Base-by-base conservation (phyloP, 306 rosid genomes). In the Adenanthera pavonina region DNA sequence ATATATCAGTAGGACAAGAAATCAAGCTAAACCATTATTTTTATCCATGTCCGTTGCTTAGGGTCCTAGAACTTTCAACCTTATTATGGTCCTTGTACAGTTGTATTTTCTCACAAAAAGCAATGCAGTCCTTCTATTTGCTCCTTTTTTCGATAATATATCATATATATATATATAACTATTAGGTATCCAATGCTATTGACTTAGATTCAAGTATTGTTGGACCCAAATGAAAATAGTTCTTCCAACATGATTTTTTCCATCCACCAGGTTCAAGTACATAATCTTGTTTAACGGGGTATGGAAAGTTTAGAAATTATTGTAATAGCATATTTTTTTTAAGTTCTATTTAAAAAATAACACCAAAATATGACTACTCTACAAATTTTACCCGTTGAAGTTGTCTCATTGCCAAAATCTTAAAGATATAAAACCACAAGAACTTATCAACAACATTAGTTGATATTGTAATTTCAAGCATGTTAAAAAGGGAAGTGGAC, bases 61-160 rank as follows among this genome's bases (percentile, higher is more conserved):
- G 67, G 20, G 76, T 35, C 65, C 15, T 9, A 7, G 17, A 60
- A 72, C 17, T 40, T 66, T 17, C 14, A 67, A n/a, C 1, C 46
- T 16, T 6, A 64, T 7, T 36, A 64, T 35, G 46, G 46, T 35
- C 25, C 44, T 53, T 19, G 33, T 7, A 19, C 34, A 19, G 34
- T 46, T 12, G 40, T 68, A 43, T 19, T 68, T 70, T 25, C 43
- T 33, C 60, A 48, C 75, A 25, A 70, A 70, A 70, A 38, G 17
- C 40, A 71, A 30, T 0, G 5, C 10, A 8, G 3, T 49, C 61
- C 30, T 38, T 49, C 34, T 35, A 72, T 34, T 36, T n/a, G 48
- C 64, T 52, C 47, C 34, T 34, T 15, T 72, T 49, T 67, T 7
- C 30, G 30, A 0, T 25, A 25, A 25, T 25, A 25, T 25, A 25